phyloP scores from a whole-genome alignment of 2,329 filamentous ascomycete species.

The Epichloe festucae region DNA sequence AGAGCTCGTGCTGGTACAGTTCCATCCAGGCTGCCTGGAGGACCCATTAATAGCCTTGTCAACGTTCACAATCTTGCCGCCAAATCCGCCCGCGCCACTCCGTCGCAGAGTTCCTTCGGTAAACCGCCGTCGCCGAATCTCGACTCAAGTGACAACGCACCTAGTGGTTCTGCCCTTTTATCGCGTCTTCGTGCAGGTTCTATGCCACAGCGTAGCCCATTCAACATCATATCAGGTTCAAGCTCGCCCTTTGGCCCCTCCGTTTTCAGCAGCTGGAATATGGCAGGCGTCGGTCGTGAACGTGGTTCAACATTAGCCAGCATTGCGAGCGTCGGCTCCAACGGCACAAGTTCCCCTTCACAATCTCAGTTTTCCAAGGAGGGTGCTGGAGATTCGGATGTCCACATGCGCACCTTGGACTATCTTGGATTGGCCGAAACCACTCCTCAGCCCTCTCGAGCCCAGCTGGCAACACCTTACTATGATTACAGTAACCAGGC shows the following conservation, averaged over 20 bases:
- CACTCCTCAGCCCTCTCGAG: constrained; percentile 68
- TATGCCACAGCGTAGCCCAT: constrained; percentile 77
- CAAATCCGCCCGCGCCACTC: constrained; percentile 74
- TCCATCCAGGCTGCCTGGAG: constrained; percentile 84
- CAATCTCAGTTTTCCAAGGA: constrained; percentile 80
- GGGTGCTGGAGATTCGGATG: constrained; percentile 73
- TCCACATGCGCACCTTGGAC: constrained; percentile 80
- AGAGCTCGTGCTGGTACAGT: constrained; percentile 87
- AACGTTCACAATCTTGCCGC: constrained; percentile 47
- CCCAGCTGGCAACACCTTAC: constrained; percentile 62
- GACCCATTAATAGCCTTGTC: constrained; percentile 45
- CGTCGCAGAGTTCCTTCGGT: constrained; percentile 70
- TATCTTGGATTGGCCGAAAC: constrained; percentile 93
- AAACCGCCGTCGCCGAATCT: constrained; percentile 51
- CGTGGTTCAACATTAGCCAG: constrained; percentile 73
- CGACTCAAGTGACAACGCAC: constrained; percentile 31
- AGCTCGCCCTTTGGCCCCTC: constrained; percentile 72
- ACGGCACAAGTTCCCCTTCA: constrained; percentile 75
- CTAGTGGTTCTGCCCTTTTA: constrained; percentile 58
- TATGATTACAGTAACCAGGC: constrained; percentile 64
- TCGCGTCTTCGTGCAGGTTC: constrained; percentile 84
- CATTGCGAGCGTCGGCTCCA: constrained; percentile 78
- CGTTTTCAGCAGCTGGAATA: constrained; percentile 81
- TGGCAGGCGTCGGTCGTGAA: constrained; percentile 52
- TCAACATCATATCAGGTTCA: constrained; percentile 41